Base-by-base conservation (phyloP, 495 filamentous ascomycete genomes). In the Oidiodendron maius region DNA sequence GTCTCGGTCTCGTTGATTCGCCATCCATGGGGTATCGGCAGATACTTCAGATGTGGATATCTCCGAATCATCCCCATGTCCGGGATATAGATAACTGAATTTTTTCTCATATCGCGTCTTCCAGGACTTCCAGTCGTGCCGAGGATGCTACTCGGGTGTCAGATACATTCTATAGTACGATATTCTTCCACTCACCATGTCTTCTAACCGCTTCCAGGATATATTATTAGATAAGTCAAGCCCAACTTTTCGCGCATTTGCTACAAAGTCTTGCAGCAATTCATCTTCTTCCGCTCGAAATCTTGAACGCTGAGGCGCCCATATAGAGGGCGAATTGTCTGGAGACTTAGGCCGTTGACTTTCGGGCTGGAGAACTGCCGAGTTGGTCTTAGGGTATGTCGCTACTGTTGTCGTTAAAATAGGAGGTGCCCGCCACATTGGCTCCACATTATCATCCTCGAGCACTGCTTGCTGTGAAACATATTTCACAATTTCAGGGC, bases 201-300 rank as follows among this genome's bases (percentile, higher is more conserved):
- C 48, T 16, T 41, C 52, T 10, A 59, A 23, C 2, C 16, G 40
- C 22, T 40, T 40, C 50, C 50, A 52, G 9, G 25, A 28, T 8
- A 25, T 41, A 32, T 32, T 11, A 39, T 22, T 45, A 16, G 24
- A 38, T 26, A 59, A 22, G 24, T 30, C 18, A 15, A 38, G n/a
- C 5, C 52, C 46, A 13, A 22, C 40, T 6, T 13, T 34, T 20
- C 41, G 20, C 1, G 38, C 41, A 16, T 44, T 40, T 24, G 32
- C 35, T n/a, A 44, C 52, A 43, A 34, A 59, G 9, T 55, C 39
- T 18, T 46, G 5, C 10, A 59, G 17, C 4, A 55, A 21, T 13
- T 55, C 37, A 42, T 59, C 52, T 25, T 59, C 56, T 24, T 51
- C 34, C 2, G 40, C 28, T 10, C 38, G 51, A 37, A 59, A 59